Base-by-base conservation (phyloP, 257 asterid genomes). In the Cruciata laevipes region DNA sequence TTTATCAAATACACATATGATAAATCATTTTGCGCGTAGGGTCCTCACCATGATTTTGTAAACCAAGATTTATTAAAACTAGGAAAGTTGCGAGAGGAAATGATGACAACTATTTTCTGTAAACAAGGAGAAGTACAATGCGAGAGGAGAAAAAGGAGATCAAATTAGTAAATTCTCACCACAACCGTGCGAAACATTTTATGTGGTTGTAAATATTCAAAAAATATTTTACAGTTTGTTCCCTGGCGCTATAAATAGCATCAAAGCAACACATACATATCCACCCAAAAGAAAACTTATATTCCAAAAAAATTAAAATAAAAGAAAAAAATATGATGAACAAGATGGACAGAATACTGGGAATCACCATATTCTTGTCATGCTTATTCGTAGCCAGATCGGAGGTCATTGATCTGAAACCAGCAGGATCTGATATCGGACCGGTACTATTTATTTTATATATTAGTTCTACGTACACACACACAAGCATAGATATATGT, bases 341-440 rank as follows among this genome's bases (percentile, higher is more conserved):
- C 60, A 56, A 21, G 0, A 69, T 69, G 73, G 68, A 12, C 30
- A 27, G 49, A 6, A 12, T 25, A 61, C 16, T 57, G 11, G 16
- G 67, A 14, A 58, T 66, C 25, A 32, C 38, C 18, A 21, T 47
- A 10, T 63, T 40, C 13, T 56, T 31, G 6, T 66, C 61, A 65
- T 59, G 40, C 31, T 17, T 76, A 9, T 20, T 67, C 44, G 18
- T 63, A 30, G 31, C 47, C 13, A 73, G 47, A 38, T 10, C 53
- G 5, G 37, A 55, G 12, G 3, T 44, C 33, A 27, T 71, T 57
- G 74, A 76, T 23, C 63, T 76, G 71, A 24, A 18, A 25, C 31
- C 75, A 4, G 55, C 55, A 47, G 60, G 66, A 6, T 18, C 66
- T 31, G 80, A 76, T 20, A 72, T 76, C 4, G 63, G 71, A 21